Evolutionary conservation across 805 yeast genomes (phyloP), one percentile per base, ranked within the genome.

Genomic region (Suhomyces sp.): DNA sequence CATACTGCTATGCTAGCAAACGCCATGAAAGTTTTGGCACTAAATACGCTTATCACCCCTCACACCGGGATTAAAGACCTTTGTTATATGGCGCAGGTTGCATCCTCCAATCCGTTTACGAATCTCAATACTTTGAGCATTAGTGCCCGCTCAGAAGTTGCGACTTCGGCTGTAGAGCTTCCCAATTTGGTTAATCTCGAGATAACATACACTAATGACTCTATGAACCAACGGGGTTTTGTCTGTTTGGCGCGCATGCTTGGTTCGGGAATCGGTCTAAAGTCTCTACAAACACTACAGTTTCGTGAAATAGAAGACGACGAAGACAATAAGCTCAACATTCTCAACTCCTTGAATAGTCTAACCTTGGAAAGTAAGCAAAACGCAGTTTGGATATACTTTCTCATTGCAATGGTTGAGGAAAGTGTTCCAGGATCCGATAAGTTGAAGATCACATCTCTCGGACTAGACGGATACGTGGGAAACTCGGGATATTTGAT

Each of bases 391-490:
- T 67, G 70, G 70, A 37, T 57, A n/a, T 27, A 47, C 9, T 60
- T 67, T 45, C 60, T 66, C 31, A 20, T 48, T 4, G 54, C 40
- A 2, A 51, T 58, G 22, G 41, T 47, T 1, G 41, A 37, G 6
- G 21, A 37, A 9, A 33, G 35, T 2, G 22, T 17, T 19, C 41
- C 12, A 3, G 22, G 13, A 37, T 9, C 21, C 41, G 41, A 19
- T 10, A 21, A 37, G 25, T 49, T 63, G 31, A 12, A 27, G 10
- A 29, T 64, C 17, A 20, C 19, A 9, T 40, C 50, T 1, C 51
- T 66, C 12, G 59, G 55, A 2, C 48, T 67, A 2, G 69, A 66
- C 43, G 71, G 71, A 6, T 59, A 53, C 41, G 50, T 66, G 12
- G 56, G 57, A 4, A 51, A 54, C 22, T 37, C 50, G 1, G 67